Conservation (phyloP, 2,329 filamentous ascomycete genomes). For the Hypoxylon sp. region DNA sequence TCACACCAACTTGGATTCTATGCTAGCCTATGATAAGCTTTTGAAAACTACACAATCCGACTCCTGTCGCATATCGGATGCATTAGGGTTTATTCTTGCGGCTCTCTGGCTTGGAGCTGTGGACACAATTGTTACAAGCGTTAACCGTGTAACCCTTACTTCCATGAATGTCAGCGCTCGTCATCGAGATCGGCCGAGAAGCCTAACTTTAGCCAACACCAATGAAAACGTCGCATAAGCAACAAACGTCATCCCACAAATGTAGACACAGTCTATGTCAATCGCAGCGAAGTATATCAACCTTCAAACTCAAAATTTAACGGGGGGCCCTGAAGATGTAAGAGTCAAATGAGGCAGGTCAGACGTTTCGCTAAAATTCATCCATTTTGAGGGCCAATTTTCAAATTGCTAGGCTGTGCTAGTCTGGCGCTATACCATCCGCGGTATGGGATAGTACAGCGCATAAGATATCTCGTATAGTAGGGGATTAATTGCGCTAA, state of each 20-base stretch:
- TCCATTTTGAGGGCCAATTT: neutral
- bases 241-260: neutral
- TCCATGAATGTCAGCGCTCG: constrained; percentile 6
- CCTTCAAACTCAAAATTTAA: neutral
- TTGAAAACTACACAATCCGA: neutral
- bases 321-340: neutral
- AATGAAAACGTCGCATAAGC: neutral
- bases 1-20: neutral
- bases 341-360: neutral
- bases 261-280: constrained; percentile 1
- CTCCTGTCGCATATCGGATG: neutral
- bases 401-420: constrained; percentile 12
- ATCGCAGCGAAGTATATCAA: neutral
- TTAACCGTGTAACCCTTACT: constrained; percentile 5
- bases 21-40: constrained; percentile 5
- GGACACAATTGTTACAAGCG: constrained; percentile 4
- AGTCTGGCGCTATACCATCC: constrained; percentile 24
- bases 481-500: constrained; percentile 23
- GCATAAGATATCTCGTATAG: constrained; percentile 31
- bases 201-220: neutral
- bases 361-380: neutral
- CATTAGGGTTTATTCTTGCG: constrained; percentile 11
- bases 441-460: constrained; percentile 19
- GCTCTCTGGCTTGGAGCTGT: constrained; percentile 5
- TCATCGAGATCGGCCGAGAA: constrained; percentile 14